phyloP scores from a whole-genome alignment of 1,139 yeast species.

The Candida glucosophila region DNA sequence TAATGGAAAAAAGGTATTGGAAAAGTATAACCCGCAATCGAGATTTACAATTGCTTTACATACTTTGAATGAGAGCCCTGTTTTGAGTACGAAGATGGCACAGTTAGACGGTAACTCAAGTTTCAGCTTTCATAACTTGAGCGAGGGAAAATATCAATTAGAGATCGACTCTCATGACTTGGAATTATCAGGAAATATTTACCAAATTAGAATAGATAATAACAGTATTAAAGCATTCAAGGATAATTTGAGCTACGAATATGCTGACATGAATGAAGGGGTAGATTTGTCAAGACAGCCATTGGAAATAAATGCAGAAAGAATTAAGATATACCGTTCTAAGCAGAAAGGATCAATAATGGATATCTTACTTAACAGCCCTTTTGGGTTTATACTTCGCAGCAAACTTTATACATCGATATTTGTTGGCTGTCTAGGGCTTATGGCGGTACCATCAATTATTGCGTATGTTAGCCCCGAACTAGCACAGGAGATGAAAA shows the following conservation, averaged over 20 bases:
- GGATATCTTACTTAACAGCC: slow-evolving; percentile 31
- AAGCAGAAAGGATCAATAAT: slow-evolving; percentile 18
- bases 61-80: slow-evolving; percentile 6
- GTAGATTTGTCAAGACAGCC: slow-evolving; percentile 12
- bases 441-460: slow-evolving; percentile 28
- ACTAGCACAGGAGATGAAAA: slow-evolving; percentile 25
- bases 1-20: slow-evolving; percentile 14
- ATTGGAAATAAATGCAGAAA: slow-evolving; percentile 15
- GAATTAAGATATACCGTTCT: too few relatives aligned
- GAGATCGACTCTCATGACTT: slow-evolving; percentile 31
- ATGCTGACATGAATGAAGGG: slow-evolving; percentile 12
- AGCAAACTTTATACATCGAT: slow-evolving; percentile 28
- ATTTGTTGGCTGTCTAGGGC: slow-evolving; percentile 19
- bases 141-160: slow-evolving; percentile 27
- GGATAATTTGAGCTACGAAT: slow-evolving; percentile 12
- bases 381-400: slow-evolving; percentile 35
- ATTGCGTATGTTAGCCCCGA: slow-evolving; percentile 28
- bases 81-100: slow-evolving; percentile 7
- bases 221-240: slow-evolving; percentile 13
- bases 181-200: slow-evolving; percentile 17
- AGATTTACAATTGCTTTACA: slow-evolving; percentile 24
- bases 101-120: slow-evolving; percentile 18
- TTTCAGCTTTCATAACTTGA: slow-evolving; percentile 18
- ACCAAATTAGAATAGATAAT: slow-evolving; percentile 16
- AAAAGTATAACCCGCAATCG: slow-evolving; percentile 29